Percentiles rank a stretch among this genome's conserved stretches.
Evolutionary conservation across 1,284 basidiomycete genomes (phyloP).

Genomic region (Naganishia sp.): DNA sequence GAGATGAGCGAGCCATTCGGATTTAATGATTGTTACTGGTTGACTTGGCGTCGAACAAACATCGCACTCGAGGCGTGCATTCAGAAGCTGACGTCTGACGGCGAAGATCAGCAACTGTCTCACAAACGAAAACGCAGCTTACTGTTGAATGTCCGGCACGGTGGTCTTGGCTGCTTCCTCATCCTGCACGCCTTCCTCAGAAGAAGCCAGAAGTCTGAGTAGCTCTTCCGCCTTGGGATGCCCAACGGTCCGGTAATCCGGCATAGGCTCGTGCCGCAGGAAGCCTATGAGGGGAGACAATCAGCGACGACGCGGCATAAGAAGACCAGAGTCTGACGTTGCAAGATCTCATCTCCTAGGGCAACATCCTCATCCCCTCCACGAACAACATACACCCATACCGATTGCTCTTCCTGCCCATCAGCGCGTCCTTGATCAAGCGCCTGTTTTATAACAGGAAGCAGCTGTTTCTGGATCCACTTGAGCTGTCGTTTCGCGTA

Average conservation of each 20-base stretch:
- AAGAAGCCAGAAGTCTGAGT: slow-evolving; percentile 56
- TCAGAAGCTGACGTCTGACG: slow-evolving; percentile 61
- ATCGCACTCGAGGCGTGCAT: slow-evolving; percentile 67
- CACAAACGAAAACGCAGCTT: slow-evolving; percentile 23
- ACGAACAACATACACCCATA: slow-evolving; percentile 52
- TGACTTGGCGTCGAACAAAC: slow-evolving; percentile 67
- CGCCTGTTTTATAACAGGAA: slow-evolving; percentile 69
- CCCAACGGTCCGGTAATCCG: slow-evolving; percentile 64
- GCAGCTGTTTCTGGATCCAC: slow-evolving; percentile 88
- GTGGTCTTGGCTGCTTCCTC: slow-evolving; percentile 8
- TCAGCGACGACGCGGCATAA: background rate
- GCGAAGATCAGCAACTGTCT: background rate
- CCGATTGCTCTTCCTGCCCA: slow-evolving; percentile 40
- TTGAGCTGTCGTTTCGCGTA: slow-evolving; percentile 89
- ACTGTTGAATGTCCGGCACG: slow-evolving; percentile 36
- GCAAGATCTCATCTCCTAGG: slow-evolving; percentile 59
- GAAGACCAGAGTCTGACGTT: slow-evolving; percentile 54
- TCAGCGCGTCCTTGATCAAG: slow-evolving; percentile 41
- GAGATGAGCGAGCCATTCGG: slow-evolving; percentile 67
- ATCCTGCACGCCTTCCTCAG: slow-evolving; percentile 57
- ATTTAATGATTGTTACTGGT: slow-evolving; percentile 73
- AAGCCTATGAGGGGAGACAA: slow-evolving; percentile 60
- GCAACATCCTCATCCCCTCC: slow-evolving; percentile 65
- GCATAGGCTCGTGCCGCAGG: slow-evolving; percentile 59
- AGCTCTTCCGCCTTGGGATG: slow-evolving; percentile 59